Percentiles rank a stretch among this genome's conserved stretches.
Conservation (phyloP, 2,329 filamentous ascomycete species). For the Didymellaceae sp. region DNA sequence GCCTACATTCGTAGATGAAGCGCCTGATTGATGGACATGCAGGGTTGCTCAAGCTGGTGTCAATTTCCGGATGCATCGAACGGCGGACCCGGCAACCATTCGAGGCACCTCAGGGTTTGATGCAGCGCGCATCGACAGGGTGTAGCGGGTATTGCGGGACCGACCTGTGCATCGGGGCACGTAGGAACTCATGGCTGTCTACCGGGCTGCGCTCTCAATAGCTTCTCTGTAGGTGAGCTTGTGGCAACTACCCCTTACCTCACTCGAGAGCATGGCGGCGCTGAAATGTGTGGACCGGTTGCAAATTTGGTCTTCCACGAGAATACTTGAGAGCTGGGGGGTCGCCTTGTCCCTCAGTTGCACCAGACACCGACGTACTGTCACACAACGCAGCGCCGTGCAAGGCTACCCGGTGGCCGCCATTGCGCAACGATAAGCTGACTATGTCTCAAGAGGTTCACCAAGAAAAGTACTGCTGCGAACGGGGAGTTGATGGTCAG, state of each 20-base stretch:
- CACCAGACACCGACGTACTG: neutral
- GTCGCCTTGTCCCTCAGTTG: neutral
- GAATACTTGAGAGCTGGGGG: too few relatives aligned
- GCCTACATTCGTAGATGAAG: neutral
- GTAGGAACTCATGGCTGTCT: neutral
- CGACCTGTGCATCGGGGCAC: constrained; percentile 2
- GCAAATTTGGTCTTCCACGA: too few relatives aligned
- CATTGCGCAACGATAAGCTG: constrained; percentile 4
- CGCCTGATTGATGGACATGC: constrained; percentile 11
- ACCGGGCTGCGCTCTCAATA: neutral
- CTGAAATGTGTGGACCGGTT: too few relatives aligned
- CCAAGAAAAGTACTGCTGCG: neutral
- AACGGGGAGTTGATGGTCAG: neutral
- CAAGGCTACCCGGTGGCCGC: neutral
- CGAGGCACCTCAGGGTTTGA: constrained; percentile 9
- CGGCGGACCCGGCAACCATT: neutral
- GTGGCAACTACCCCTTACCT: too few relatives aligned
- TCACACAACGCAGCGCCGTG: neutral
- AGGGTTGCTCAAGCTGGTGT: constrained; percentile 11
- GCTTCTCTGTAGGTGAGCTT: neutral
- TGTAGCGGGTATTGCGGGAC: neutral
- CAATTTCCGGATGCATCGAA: constrained; percentile 10
- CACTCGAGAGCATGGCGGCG: too few relatives aligned
- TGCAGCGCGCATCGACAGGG: constrained; percentile 6
- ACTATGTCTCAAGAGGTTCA: neutral